phyloP scores from a whole-genome alignment of 176 grass and related monocot species.

The Carex littledalei region DNA sequence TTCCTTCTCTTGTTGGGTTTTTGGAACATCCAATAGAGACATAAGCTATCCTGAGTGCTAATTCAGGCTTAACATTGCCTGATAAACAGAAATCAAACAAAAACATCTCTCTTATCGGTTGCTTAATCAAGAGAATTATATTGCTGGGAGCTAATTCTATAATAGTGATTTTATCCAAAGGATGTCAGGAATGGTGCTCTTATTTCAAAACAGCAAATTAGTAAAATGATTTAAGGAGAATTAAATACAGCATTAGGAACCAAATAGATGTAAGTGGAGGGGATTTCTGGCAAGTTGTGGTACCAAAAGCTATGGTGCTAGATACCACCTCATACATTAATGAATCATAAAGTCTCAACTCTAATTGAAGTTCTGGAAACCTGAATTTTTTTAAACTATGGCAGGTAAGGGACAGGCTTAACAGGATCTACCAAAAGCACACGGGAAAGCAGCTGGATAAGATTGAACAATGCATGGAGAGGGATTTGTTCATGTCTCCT shows the following conservation, averaged over 20 bases:
- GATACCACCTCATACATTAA: background rate
- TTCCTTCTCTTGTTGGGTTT: background rate
- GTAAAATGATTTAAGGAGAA: background rate
- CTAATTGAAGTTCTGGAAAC: background rate
- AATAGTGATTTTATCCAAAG: background rate
- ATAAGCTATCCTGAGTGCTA: background rate
- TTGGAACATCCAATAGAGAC: background rate
- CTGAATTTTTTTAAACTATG: background rate
- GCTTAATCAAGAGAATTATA: background rate
- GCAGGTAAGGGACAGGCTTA: slow-evolving; percentile 59
- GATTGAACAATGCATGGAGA: slow-evolving; percentile 79
- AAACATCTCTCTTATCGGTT: background rate
- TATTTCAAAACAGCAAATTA: background rate
- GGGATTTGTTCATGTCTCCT: slow-evolving; percentile 84
- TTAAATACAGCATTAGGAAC: background rate
- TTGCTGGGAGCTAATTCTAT: background rate
- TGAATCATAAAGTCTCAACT: background rate
- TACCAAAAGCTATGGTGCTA: background rate
- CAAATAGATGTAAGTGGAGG: background rate
- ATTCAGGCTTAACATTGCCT: background rate
- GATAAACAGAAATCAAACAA: background rate
- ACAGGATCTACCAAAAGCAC: slow-evolving; percentile 83
- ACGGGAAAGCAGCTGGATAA: slow-evolving; percentile 41
- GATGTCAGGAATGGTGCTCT: background rate
- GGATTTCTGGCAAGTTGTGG: background rate